phyloP scores from a whole-genome alignment of 768 basidiomycete species.

The Hygrophoropsis aurantiaca region DNA sequence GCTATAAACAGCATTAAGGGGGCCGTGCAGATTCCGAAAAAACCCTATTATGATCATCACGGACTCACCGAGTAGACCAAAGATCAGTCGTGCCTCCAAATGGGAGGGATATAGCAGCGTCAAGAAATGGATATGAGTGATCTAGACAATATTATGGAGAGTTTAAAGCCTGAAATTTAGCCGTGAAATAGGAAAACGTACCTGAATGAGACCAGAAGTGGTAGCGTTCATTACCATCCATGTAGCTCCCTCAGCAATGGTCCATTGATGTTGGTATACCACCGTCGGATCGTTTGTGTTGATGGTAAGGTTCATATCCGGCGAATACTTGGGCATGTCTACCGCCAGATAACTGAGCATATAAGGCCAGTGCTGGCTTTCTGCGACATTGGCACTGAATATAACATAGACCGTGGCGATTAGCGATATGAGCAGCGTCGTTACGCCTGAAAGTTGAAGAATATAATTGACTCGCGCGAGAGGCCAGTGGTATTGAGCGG shows the following conservation, averaged over 20 bases:
- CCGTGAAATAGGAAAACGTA: slow-evolving; percentile 32
- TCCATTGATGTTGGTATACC: slow-evolving; percentile 50
- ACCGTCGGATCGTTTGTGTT: slow-evolving; percentile 23
- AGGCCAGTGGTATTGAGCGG: slow-evolving; percentile 94
- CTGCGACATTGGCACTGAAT: slow-evolving; percentile 52
- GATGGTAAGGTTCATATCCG: slow-evolving; percentile 15
- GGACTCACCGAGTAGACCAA: slow-evolving; percentile 72
- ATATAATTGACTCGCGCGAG: slow-evolving; percentile 91
- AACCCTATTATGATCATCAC: no score
- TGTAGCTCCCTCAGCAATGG: slow-evolving; percentile 57
- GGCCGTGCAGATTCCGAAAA: neutral
- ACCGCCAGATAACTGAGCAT: slow-evolving; percentile 93
- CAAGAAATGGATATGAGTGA: slow-evolving; percentile 96
- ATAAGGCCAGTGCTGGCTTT: slow-evolving; percentile 87
- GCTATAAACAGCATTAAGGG: no score
- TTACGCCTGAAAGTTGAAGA: slow-evolving; percentile 83
- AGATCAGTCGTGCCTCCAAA: slow-evolving; percentile 84
- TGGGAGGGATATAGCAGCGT: slow-evolving; percentile 92
- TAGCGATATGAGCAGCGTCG: slow-evolving; percentile 74
- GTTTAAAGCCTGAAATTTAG: neutral
- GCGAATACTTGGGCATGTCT: slow-evolving; percentile 46
- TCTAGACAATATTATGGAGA: slow-evolving; percentile 42
- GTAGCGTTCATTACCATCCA: slow-evolving; percentile 91
- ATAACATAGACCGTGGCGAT: slow-evolving; percentile 79
- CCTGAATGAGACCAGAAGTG: slow-evolving; percentile 83